Evolutionary conservation across 306 rosid genomes (phyloP).

Genomic region (Medicago ruthenica): DNA sequence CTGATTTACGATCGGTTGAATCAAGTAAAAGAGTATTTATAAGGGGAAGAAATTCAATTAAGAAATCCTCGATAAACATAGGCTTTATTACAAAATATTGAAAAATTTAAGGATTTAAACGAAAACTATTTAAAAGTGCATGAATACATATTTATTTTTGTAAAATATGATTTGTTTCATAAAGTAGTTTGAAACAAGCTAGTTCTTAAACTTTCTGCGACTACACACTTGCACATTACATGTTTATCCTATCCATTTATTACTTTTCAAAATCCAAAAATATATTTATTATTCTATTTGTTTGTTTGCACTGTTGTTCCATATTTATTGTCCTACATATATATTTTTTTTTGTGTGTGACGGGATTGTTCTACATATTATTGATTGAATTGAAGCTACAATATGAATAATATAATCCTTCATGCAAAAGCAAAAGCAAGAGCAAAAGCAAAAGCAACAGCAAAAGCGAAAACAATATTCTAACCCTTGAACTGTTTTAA

Average conservation of each 20-base stretch:
- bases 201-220: conserved; percentile 23
- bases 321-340: conserved; percentile 32
- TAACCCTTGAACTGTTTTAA: conserved; percentile 31
- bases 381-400: conserved; percentile 12
- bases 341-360: too few relatives aligned
- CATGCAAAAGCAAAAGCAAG: conserved; percentile 25
- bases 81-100: too few relatives aligned
- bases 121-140: too few relatives aligned
- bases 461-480: conserved; percentile 27
- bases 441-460: conserved; percentile 22
- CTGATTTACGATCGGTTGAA: too few relatives aligned
- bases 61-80: too few relatives aligned
- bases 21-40: too few relatives aligned
- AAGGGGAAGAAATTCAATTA: too few relatives aligned
- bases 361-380: neutral
- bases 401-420: conserved; percentile 42
- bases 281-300: conserved; percentile 13
- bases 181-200: too few relatives aligned
- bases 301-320: conserved; percentile 29
- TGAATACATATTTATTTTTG: too few relatives aligned
- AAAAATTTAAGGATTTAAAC: too few relatives aligned
- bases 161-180: too few relatives aligned
- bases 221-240: neutral
- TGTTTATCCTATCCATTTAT: conserved; percentile 24
- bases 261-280: conserved; percentile 14